Conservation (phyloP, 2,329 filamentous ascomycete species). For the Lecanicillium sp. region DNA sequence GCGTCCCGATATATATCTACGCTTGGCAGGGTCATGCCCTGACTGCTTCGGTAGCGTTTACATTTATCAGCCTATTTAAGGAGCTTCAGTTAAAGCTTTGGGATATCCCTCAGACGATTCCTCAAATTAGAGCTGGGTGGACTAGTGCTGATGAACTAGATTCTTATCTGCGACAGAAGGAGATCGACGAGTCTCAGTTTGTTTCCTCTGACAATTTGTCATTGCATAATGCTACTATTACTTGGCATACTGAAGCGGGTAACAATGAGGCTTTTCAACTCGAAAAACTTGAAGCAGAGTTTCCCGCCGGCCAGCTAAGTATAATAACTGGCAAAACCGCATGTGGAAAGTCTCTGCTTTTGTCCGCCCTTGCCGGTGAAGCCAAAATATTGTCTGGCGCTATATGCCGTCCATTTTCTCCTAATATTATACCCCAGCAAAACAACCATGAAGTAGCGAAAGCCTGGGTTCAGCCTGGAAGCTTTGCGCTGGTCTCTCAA, state of each 20-base stretch:
- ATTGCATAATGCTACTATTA: background rate
- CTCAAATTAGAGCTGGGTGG: constrained; percentile 6
- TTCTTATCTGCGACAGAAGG: constrained; percentile 3
- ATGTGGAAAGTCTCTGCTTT: constrained; percentile 8
- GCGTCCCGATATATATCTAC: constrained; percentile 1
- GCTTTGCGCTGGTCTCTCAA: constrained; percentile 35
- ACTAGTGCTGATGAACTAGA: constrained; percentile 6
- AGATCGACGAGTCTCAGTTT: background rate
- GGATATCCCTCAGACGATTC: constrained; percentile 2
- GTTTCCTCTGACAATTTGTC: background rate
- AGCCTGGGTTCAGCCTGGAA: background rate
- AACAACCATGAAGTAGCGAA: background rate
- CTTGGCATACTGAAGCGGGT: background rate
- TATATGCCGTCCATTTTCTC: constrained; percentile 2
- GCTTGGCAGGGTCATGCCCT: background rate
- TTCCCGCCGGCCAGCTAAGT: constrained; percentile 6
- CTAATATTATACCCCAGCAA: background rate
- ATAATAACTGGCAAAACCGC: constrained; percentile 10
- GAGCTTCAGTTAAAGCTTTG: constrained; percentile 4
- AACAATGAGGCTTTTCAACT: constrained; percentile 1
- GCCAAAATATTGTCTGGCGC: constrained; percentile 5
- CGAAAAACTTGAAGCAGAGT: constrained; percentile 2
- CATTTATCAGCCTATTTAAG: constrained; percentile 9
- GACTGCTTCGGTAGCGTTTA: constrained; percentile 8
- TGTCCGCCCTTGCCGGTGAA: constrained; percentile 8